Base-by-base conservation (phyloP, 345 rosid genomes). In the Passiflora organensis region DNA sequence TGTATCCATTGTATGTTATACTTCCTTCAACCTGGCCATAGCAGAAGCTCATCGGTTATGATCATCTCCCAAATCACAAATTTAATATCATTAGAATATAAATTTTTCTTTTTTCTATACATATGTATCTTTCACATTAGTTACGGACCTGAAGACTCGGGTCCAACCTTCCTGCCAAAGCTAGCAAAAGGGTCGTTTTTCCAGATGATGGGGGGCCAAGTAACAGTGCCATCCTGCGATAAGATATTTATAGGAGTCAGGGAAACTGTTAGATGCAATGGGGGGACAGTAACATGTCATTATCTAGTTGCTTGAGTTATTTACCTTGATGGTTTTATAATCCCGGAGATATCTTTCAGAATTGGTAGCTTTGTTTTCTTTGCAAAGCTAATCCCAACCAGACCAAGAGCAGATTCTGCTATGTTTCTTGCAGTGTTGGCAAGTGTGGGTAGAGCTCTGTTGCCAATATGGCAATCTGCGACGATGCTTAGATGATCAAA, bases 161-260 rank as follows among this genome's bases (percentile, higher is more conserved):
- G 62, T 64, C 67, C 1, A 36, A 45, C 59, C 74, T 83, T 13
- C 76, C 80, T 0, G 82, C 65, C 38, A 83, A 75, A 32, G 80
- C 77, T 20, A 64, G 80, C 39, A 83, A 69, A 54, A 83, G 43
- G 32, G 84, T 80, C 20, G 86, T 83, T 72, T 80, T 80, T 11
- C 89, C 89, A 0, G 82, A 74, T 13, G 75, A 78, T 15, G 86
- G 86, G 18, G 89, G 89, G 21, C 89, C 89, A 36, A 80, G 66
- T 43, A 83, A 84, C 56, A 83, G 58, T 44, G 80, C 59, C 86
- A 83, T 80, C 49, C 89, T 76, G 76, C 15, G 43, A 42, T n/a
- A 51, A 15, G 22, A 17, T 53, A 55, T 15, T 2, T 13, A 23
- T 10, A 16, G 23, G 12, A 21, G 10, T 15, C 10, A 24, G 13